These are phyloP conservation scores for Emericellopsis cladophorae DNA, from an alignment of 2,329 filamentous ascomycete species.

Conservation along the genomic window DNA sequence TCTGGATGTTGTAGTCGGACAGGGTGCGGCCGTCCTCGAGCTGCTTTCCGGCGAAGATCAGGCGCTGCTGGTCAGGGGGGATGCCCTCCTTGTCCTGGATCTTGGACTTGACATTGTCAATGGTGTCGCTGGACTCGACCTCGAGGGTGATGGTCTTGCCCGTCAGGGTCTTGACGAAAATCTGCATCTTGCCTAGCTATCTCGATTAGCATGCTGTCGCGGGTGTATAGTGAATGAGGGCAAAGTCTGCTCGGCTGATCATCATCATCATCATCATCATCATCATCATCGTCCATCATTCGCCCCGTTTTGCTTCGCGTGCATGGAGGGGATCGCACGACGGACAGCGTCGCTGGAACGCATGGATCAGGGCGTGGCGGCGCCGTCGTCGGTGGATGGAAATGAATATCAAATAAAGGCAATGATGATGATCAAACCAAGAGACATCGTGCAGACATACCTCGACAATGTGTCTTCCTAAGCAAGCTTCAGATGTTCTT, in stretches of 20 bases:
- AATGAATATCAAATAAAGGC: no score
- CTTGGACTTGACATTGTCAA: slow-evolving; percentile 99
- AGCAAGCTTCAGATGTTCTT: slow-evolving; percentile 44
- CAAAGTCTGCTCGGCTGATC: no score
- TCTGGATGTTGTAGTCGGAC: slow-evolving; percentile 99
- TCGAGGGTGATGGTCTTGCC: slow-evolving; percentile 99
- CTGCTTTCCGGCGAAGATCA: slow-evolving; percentile 99
- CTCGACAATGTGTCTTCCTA: slow-evolving; percentile 56
- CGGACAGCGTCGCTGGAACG: no score
- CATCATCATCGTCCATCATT: no score
- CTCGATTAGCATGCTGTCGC: not conserved
- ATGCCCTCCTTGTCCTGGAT: slow-evolving; percentile 99
- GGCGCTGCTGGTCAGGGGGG: slow-evolving; percentile 95
- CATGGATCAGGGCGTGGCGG: no score
- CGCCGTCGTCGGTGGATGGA: no score
- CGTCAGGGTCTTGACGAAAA: slow-evolving; percentile 81
- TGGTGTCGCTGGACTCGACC: slow-evolving; percentile 99
- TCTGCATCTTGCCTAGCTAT: slow-evolving; percentile 55
- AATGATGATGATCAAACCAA: not conserved
- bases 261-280: no score
- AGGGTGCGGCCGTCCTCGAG: slow-evolving; percentile 98
- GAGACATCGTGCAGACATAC: slow-evolving; percentile 41
- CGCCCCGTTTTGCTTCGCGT: no score
- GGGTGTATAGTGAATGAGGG: slow-evolving; percentile 7
- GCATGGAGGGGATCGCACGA: no score